phyloP scores from a whole-genome alignment of 805 yeast species.

The Nakazawaea laoshanensis region DNA sequence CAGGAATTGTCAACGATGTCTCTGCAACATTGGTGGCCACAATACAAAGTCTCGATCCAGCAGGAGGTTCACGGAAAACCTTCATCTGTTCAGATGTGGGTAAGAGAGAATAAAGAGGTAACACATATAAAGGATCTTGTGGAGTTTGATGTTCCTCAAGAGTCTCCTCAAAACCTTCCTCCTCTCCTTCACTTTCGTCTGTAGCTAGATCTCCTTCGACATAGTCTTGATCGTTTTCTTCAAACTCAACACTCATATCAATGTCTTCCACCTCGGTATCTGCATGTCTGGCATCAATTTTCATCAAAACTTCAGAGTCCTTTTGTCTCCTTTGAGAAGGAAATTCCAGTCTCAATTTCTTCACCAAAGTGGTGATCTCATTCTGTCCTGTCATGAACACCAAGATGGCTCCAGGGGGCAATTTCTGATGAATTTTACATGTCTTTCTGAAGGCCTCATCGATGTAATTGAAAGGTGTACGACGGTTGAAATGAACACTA shows the following conservation, averaged over 20 bases:
- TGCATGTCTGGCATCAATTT: conserved; percentile 48
- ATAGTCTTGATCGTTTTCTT: conserved; percentile 29
- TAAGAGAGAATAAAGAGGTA: conserved; percentile 85
- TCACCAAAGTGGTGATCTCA: conserved; percentile 76
- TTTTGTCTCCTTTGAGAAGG: conserved; percentile 31
- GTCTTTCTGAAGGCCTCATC: conserved; percentile 84
- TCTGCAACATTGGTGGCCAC: conserved; percentile 98
- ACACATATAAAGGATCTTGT: conserved; percentile 75
- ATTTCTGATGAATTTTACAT: conserved; percentile 72
- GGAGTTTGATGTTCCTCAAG: conserved; percentile 64
- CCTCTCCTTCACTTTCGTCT: conserved; percentile 47
- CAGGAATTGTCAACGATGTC: conserved; percentile 94
- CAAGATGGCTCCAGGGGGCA: conserved; percentile 93
- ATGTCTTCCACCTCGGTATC: conserved; percentile 84
- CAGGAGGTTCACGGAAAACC: conserved; percentile 81
- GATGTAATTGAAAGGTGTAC: conserved; percentile 69
- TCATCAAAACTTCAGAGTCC: conserved; percentile 31
- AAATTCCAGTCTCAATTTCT: conserved; percentile 57
- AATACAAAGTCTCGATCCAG: conserved; percentile 79
- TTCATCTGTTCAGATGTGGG: conserved; percentile 96
- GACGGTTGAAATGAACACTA: conserved; percentile 77
- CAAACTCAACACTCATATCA: conserved; percentile 52
- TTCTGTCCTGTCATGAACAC: conserved; percentile 92
- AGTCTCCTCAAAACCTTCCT: conserved; percentile 66
- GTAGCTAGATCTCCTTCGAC: conserved; percentile 20